These are phyloP conservation scores for Gaillardinia entomophila DNA, from an alignment of 805 yeast genomes.

Conservation along the genomic window DNA sequence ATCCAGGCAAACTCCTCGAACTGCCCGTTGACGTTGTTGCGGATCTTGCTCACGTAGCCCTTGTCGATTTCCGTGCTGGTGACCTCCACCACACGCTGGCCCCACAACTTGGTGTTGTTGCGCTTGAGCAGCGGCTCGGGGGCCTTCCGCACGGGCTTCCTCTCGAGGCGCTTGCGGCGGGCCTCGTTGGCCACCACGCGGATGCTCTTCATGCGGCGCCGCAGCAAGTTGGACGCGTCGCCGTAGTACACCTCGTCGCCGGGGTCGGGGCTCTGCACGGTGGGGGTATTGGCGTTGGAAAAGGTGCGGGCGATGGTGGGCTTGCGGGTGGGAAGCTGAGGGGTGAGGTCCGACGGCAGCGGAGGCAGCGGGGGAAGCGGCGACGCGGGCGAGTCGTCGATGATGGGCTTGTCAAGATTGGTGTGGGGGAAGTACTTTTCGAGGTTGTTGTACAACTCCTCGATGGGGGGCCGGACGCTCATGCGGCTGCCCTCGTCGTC, in stretches of 20 bases:
- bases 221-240: conserved; percentile 35
- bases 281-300: conserved; percentile 37
- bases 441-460: conserved; percentile 84
- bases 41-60: conserved; percentile 61
- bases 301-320: conserved; percentile 38
- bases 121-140: conserved; percentile 46
- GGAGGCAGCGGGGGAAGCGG: conserved; percentile 27
- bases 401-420: conserved; percentile 85
- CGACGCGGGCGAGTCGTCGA: conserved; percentile 60
- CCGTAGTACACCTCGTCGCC: conserved; percentile 32
- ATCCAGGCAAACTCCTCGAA: conserved; percentile 93
- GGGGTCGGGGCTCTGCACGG: conserved; percentile 16
- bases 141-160: conserved; percentile 17
- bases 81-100: conserved; percentile 85
- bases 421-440: conserved; percentile 91
- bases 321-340: conserved; percentile 11
- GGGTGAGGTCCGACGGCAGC: not conserved
- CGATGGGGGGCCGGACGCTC: conserved; percentile 93
- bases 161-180: conserved; percentile 27
- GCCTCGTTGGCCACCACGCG: conserved; percentile 94
- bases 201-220: conserved; percentile 79
- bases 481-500: conserved; percentile 11
- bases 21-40: conserved; percentile 56
- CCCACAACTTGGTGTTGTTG: conserved; percentile 94
- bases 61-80: conserved; percentile 62